phyloP scores from a whole-genome alignment of 352 stramenopile genomes.

The Pythium chondricola region DNA sequence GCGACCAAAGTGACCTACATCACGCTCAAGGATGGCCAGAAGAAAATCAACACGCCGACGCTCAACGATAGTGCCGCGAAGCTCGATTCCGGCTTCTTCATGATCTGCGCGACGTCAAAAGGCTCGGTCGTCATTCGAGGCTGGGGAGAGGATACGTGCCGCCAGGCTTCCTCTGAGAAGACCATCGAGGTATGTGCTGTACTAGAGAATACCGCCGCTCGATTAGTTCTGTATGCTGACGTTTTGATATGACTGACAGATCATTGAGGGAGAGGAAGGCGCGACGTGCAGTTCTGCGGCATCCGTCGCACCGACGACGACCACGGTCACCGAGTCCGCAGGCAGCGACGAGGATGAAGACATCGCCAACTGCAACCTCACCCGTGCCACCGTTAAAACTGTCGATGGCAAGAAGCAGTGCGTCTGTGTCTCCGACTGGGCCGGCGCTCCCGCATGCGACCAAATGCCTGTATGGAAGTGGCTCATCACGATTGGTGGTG shows the following conservation, averaged over 20 bases:
- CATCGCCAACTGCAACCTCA: constrained; percentile 39
- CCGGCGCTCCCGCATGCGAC: constrained; percentile 23
- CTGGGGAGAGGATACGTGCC: constrained; percentile 50
- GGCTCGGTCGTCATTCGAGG: constrained; percentile 56
- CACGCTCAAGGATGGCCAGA: constrained; percentile 48
- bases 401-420: constrained; percentile 28
- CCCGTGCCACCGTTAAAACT: constrained; percentile 36
- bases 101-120: constrained; percentile 47
- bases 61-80: constrained; percentile 27
- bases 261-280: constrained; percentile 20
- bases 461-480: constrained; percentile 32
- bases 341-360: constrained; percentile 19
- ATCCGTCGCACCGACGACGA: constrained; percentile 5
- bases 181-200: constrained; percentile 33
- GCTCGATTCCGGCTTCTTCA: constrained; percentile 31
- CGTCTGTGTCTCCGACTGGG: constrained; percentile 29
- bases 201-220: no score
- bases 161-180: constrained; percentile 39
- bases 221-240: no score
- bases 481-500: constrained; percentile 32
- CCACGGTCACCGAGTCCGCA: constrained; percentile 1
- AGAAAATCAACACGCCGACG: constrained; percentile 53
- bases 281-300: constrained; percentile 13
- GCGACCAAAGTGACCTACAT: constrained; percentile 62
- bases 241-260: no score